Conservation (phyloP, 2,329 filamentous ascomycete genomes). For the Nemania sp. region DNA sequence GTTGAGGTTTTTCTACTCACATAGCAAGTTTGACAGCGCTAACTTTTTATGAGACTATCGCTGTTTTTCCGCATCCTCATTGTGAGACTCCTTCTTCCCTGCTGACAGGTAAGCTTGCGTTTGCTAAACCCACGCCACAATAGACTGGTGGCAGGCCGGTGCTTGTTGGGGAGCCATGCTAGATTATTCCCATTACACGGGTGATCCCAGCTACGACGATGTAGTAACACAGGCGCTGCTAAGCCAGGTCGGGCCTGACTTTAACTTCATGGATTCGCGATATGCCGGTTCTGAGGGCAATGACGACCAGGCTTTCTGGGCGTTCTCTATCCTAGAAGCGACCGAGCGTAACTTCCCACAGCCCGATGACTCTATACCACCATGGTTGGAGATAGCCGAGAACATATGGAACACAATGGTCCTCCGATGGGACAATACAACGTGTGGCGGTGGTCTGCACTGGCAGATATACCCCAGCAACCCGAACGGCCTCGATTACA, state of each 20-base stretch:
- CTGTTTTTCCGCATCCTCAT: constrained; percentile 67
- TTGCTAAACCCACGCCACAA: constrained; percentile 7
- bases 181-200: constrained; percentile 71
- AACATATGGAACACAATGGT: constrained; percentile 76
- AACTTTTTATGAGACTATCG: constrained; percentile 51
- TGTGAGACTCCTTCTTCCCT: constrained; percentile 44
- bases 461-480: constrained; percentile 85
- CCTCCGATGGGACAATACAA: constrained; percentile 68
- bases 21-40: not conserved
- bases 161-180: constrained; percentile 70
- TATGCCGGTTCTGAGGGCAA: constrained; percentile 69
- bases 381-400: constrained; percentile 68
- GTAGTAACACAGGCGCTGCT: constrained; percentile 62
- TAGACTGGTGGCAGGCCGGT: constrained; percentile 67
- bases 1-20: not conserved
- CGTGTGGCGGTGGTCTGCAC: constrained; percentile 72
- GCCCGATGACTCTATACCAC: constrained; percentile 58
- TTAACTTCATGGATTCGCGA: constrained; percentile 63
- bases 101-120: not conserved
- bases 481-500: constrained; percentile 76
- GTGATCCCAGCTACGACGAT: constrained; percentile 65
- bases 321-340: constrained; percentile 67
- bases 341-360: constrained; percentile 71
- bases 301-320: constrained; percentile 78
- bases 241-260: constrained; percentile 59